Evolutionary conservation across 176 grass and related monocot species (phyloP).

Genomic region (Triticum urartu): DNA sequence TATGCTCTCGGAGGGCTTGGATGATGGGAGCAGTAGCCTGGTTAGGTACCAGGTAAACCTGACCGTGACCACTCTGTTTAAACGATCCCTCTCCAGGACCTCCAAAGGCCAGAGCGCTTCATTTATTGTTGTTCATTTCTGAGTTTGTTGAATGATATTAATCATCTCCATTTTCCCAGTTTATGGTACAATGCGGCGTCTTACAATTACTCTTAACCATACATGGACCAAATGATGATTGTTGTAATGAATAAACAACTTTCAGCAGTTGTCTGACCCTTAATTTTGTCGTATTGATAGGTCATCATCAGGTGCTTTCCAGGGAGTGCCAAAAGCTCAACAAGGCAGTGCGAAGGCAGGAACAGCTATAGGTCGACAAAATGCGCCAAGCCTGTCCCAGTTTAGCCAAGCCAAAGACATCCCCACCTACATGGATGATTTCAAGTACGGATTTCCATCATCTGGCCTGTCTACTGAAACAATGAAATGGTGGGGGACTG

Average conservation of each 20-base stretch:
- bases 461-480: constrained; percentile 58
- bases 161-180: not conserved
- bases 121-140: not conserved
- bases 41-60: constrained; percentile 23
- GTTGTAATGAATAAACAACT: constrained; percentile 7
- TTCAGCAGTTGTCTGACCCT: constrained; percentile 10
- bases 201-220: constrained; percentile 2
- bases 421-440: constrained; percentile 92
- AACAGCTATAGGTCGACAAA: constrained; percentile 31
- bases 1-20: constrained; percentile 11
- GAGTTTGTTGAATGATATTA: not conserved
- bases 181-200: not conserved
- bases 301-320: constrained; percentile 32
- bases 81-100: not conserved
- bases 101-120: not conserved
- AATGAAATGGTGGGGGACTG: constrained; percentile 77
- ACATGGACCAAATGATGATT: constrained; percentile 15
- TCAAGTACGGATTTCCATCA: constrained; percentile 78
- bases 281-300: constrained; percentile 30
- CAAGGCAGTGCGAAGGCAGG: constrained; percentile 36
- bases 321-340: constrained; percentile 45
- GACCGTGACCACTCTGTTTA: constrained; percentile 16
- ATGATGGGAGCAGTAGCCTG: constrained; percentile 9
- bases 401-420: constrained; percentile 63
- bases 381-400: constrained; percentile 31